phyloP scores from a whole-genome alignment of 2,329 filamentous ascomycete species.

The Coleophoma cylindrospora region DNA sequence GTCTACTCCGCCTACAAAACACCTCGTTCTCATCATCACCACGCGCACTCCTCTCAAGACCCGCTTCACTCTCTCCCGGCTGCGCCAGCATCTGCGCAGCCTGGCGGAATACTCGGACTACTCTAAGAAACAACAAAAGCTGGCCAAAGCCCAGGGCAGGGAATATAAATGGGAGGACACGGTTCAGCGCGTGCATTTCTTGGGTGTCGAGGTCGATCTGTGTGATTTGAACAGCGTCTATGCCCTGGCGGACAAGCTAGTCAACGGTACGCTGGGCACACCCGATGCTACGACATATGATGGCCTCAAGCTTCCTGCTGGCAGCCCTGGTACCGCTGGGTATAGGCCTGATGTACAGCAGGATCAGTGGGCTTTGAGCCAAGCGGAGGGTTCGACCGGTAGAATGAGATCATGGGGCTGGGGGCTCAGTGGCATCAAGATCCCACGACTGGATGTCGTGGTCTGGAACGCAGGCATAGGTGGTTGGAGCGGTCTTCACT shows the following conservation, averaged over 20 bases:
- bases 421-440: conserved; percentile 35
- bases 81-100: conserved; percentile 57
- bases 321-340: conserved; percentile 23
- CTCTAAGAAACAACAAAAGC: conserved; percentile 38
- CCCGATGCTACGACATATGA: conserved; percentile 26
- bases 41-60: conserved; percentile 75
- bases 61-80: conserved; percentile 59
- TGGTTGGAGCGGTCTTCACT: conserved; percentile 78
- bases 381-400: conserved; percentile 45
- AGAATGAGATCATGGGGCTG: conserved; percentile 34
- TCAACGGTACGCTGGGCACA: conserved; percentile 25
- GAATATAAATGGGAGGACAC: conserved; percentile 40
- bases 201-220: conserved; percentile 54
- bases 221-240: conserved; percentile 50
- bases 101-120: conserved; percentile 37
- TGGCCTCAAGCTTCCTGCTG: conserved; percentile 23
- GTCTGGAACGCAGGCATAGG: conserved; percentile 87
- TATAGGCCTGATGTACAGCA: conserved; percentile 20
- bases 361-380: conserved; percentile 32
- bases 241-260: conserved; percentile 20
- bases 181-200: conserved; percentile 49
- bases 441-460: conserved; percentile 72
- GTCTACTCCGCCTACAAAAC: conserved; percentile 58
- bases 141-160: conserved; percentile 50
- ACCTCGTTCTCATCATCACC: conserved; percentile 76